phyloP scores from a whole-genome alignment of 1,284 basidiomycete genomes.

The Marasmius sp. region DNA sequence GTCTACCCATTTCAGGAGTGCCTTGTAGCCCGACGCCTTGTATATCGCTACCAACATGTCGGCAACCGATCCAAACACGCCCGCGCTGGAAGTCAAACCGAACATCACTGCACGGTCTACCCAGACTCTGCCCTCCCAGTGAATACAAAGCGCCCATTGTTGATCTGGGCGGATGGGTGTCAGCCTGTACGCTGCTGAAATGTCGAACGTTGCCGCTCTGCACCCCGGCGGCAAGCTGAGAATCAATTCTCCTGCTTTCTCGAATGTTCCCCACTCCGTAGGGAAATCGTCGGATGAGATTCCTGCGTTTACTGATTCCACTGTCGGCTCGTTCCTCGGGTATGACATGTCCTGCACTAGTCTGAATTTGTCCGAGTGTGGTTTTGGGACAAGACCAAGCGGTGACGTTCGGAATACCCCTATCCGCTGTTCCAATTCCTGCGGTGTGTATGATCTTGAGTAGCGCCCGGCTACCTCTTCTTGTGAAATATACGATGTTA shows the following conservation, averaged over 20 bases:
- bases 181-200: slow-evolving; percentile 34
- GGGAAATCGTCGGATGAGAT: slow-evolving; percentile 32
- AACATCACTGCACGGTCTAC: slow-evolving; percentile 21
- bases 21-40: slow-evolving; percentile 18
- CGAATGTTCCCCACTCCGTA: slow-evolving; percentile 36
- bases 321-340: slow-evolving; percentile 21
- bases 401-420: slow-evolving; percentile 37
- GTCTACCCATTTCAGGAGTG: slow-evolving; percentile 40
- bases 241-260: slow-evolving; percentile 17
- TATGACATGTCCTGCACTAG: slow-evolving; percentile 38
- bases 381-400: slow-evolving; percentile 35
- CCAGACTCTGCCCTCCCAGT: slow-evolving; percentile 5
- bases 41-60: slow-evolving; percentile 37
- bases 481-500: slow-evolving; percentile 26
- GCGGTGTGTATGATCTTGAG: slow-evolving; percentile 23
- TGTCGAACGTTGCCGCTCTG: slow-evolving; percentile 35
- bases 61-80: slow-evolving; percentile 36
- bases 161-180: slow-evolving; percentile 29
- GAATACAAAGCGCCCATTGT: slow-evolving; percentile 5
- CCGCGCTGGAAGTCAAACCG: slow-evolving; percentile 32
- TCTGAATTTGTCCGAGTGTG: slow-evolving; percentile 19
- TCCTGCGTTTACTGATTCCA: slow-evolving; percentile 27
- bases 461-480: slow-evolving; percentile 35
- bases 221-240: slow-evolving; percentile 26
- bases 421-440: slow-evolving; percentile 30